Conservation (phyloP, 2,329 filamentous ascomycete genomes). For the Plectosphaerella plurivora region DNA sequence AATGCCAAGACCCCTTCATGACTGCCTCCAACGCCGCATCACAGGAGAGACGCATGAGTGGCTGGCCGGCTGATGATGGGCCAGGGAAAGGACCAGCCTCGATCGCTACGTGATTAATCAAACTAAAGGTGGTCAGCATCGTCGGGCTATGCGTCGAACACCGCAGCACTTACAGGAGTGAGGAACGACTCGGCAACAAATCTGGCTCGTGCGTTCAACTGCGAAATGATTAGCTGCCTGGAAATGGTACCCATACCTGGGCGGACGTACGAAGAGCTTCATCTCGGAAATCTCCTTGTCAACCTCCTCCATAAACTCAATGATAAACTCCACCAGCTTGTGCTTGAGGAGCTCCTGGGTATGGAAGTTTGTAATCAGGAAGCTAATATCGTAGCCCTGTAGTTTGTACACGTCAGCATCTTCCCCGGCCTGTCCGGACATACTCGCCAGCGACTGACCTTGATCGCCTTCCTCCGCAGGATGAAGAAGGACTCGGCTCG, state of each 20-base stretch:
- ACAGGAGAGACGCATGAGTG: neutral
- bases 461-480: slow-evolving; percentile 87
- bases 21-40: neutral
- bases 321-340: slow-evolving; percentile 98
- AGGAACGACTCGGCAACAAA: slow-evolving; percentile 98
- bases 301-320: slow-evolving; percentile 99
- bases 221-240: slow-evolving; percentile 13
- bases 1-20: neutral
- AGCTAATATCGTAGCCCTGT: slow-evolving; percentile 96
- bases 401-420: slow-evolving; percentile 13
- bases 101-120: slow-evolving; percentile 5
- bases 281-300: slow-evolving; percentile 99
- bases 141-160: neutral
- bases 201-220: slow-evolving; percentile 94
- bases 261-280: slow-evolving; percentile 87
- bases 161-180: slow-evolving; percentile 64
- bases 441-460: slow-evolving; percentile 51
- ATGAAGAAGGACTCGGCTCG: slow-evolving; percentile 97
- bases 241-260: no score
- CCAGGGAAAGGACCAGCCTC: neutral
- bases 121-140: slow-evolving; percentile 7
- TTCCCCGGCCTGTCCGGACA: neutral
- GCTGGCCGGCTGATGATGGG: neutral
- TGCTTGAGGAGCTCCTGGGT: slow-evolving; percentile 99
- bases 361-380: slow-evolving; percentile 97